phyloP scores from a whole-genome alignment of 1,139 yeast species.

The Magnusiomyces tetraspermus region DNA sequence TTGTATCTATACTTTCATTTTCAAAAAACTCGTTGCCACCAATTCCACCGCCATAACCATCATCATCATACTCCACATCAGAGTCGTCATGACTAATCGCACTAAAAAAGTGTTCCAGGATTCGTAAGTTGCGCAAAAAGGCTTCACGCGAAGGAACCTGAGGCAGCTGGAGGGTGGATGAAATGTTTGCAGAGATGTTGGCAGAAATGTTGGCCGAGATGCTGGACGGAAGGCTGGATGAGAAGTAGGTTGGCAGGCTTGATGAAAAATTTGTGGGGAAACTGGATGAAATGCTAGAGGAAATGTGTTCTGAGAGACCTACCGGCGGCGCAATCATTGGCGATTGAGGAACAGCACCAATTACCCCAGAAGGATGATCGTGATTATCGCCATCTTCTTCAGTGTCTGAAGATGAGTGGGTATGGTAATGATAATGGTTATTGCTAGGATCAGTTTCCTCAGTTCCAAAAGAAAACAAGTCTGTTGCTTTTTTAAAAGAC shows the following conservation, averaged over 20 bases:
- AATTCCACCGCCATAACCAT: no score
- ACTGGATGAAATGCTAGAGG: no score
- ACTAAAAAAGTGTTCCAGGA: neutral
- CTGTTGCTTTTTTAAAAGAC: neutral
- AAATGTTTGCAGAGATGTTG: slow-evolving; percentile 19
- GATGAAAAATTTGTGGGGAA: no score
- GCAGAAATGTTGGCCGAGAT: slow-evolving; percentile 8
- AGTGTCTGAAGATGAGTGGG: slow-evolving; percentile 2
- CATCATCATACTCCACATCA: neutral
- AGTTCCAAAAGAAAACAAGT: neutral
- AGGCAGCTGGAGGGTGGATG: slow-evolving; percentile 10
- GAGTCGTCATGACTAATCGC: neutral
- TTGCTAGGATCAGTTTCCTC: neutral
- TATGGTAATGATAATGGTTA: neutral
- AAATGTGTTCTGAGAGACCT: no score
- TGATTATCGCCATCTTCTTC: slow-evolving; percentile 34
- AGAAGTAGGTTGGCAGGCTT: no score
- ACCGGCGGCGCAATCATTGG: slow-evolving; percentile 42
- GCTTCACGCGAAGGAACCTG: neutral
- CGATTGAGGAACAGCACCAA: slow-evolving; percentile 41
- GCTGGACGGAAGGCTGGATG: slow-evolving; percentile 32
- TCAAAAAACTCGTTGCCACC: no score
- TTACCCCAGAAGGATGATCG: slow-evolving; percentile 54
- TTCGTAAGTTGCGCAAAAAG: slow-evolving; percentile 11
- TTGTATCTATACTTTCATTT: no score